phyloP scores from a whole-genome alignment of 2,329 filamentous ascomycete genomes.

The Colletotrichum chrysophilum region DNA sequence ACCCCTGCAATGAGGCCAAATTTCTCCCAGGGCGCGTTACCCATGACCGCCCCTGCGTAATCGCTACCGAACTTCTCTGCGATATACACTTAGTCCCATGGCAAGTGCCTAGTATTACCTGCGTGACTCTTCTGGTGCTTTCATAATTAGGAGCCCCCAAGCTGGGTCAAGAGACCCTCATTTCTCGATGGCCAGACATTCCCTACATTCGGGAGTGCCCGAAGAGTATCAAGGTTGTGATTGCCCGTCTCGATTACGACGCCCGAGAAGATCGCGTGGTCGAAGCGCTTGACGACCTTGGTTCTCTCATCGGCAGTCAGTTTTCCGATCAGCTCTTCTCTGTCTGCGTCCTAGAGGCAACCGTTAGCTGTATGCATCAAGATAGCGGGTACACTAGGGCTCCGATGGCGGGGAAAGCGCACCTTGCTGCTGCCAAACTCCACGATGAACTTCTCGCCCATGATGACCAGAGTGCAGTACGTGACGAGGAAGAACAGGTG shows the following conservation, averaged over 20 bases:
- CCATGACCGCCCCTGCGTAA: not conserved
- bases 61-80: not conserved
- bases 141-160: not conserved
- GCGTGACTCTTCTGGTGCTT: too few species aligned
- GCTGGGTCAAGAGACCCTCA: conserved; percentile 5
- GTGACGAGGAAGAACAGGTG: not conserved
- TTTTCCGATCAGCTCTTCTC: not conserved
- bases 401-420: not conserved
- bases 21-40: not conserved
- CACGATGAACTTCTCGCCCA: conserved; percentile 19
- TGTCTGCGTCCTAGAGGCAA: not conserved
- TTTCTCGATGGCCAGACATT: conserved; percentile 37
- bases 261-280: conserved; percentile 36
- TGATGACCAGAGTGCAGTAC: not conserved
- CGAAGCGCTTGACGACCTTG: conserved; percentile 5
- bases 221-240: conserved; percentile 38
- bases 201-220: conserved; percentile 34
- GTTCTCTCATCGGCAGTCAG: conserved; percentile 5
- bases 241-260: conserved; percentile 35
- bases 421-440: conserved; percentile 18
- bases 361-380: not conserved
- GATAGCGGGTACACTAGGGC: not conserved
- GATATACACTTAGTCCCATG: not conserved
- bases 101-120: not conserved
- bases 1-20: not conserved